These are phyloP conservation scores for Aphanocladium album DNA, from an alignment of 2,329 filamentous ascomycete genomes.

Conservation along the genomic window DNA sequence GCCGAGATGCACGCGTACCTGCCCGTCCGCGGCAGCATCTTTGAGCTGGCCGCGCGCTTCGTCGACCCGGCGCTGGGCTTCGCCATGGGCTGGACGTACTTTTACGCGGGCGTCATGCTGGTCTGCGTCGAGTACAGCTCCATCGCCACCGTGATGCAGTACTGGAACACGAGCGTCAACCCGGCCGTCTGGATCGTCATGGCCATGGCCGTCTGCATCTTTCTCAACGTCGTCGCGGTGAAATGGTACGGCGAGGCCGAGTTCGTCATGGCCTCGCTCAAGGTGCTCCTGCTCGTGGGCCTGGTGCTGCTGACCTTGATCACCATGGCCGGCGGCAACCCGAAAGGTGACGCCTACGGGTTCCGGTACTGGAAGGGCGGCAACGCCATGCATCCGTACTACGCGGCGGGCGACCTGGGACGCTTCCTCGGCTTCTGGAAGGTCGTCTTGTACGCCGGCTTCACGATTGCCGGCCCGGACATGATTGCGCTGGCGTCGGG, in stretches of 20 bases:
- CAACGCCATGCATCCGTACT: constrained; percentile 30
- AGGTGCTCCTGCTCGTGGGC: constrained; percentile 45
- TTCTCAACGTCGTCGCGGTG: constrained; percentile 43
- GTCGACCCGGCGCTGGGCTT: constrained; percentile 55
- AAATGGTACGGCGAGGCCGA: constrained; percentile 40
- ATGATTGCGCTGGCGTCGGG: constrained; percentile 53
- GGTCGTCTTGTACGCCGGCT: constrained; percentile 60
- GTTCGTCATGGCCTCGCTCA: constrained; percentile 53
- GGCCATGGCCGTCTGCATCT: constrained; percentile 39
- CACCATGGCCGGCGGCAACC: constrained; percentile 64
- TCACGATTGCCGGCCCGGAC: constrained; percentile 63
- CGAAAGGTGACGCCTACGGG: constrained; percentile 56
- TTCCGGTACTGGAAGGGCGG: constrained; percentile 51
- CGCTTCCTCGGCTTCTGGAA: constrained; percentile 54
- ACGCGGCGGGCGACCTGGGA: constrained; percentile 46
- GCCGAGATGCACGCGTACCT: constrained; percentile 55
- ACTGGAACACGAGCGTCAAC: constrained; percentile 38
- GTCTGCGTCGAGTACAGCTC: constrained; percentile 42
- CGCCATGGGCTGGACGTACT: constrained; percentile 48
- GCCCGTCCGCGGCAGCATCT: constrained; percentile 49
- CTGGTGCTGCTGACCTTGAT: constrained; percentile 61
- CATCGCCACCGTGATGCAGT: constrained; percentile 40
- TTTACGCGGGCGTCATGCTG: constrained; percentile 41
- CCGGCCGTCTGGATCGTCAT: constrained; percentile 46
- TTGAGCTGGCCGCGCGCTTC: constrained; percentile 50